Evolutionary conservation across 2,329 filamentous ascomycete genomes (phyloP).

Genomic region (Arachnopeziza araneosa): DNA sequence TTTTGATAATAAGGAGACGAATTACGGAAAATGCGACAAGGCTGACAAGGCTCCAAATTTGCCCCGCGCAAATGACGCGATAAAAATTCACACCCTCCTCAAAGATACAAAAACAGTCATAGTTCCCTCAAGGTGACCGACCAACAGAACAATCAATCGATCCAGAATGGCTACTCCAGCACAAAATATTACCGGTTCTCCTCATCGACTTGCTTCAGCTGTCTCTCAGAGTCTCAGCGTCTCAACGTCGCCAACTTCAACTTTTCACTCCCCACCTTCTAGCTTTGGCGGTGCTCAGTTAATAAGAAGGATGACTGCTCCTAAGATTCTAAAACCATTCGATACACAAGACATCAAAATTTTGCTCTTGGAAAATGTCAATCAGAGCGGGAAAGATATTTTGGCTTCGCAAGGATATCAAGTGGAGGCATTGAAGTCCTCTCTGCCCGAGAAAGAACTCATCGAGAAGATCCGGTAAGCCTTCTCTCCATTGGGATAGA

Average conservation of each 20-base stretch:
- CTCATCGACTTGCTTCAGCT: constrained; percentile 31
- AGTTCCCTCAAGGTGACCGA: not conserved
- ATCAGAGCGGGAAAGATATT: constrained; percentile 80
- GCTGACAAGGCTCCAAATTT: too few relatives aligned
- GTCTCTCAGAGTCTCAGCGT: constrained; percentile 59
- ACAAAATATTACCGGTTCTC: constrained; percentile 42
- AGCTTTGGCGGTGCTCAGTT: constrained; percentile 49
- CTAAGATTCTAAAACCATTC: constrained; percentile 89
- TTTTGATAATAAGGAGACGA: too few relatives aligned
- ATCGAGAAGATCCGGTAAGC: constrained; percentile 88
- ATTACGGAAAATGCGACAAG: too few relatives aligned
- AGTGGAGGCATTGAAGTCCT: constrained; percentile 85
- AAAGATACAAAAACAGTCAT: not conserved
- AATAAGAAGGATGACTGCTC: constrained; percentile 39
- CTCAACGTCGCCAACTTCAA: constrained; percentile 68
- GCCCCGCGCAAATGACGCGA: too few relatives aligned
- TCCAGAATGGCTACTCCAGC: constrained; percentile 31
- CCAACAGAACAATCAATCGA: not conserved
- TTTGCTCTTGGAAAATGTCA: constrained; percentile 91
- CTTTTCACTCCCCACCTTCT: constrained; percentile 67
- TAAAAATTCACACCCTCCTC: not conserved
- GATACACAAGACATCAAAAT: constrained; percentile 96
- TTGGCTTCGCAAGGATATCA: constrained; percentile 86
- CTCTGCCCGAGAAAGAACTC: constrained; percentile 84
- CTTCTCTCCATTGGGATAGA: constrained; percentile 28